A percentile compares a stretch with the other conserved stretches of the same genome.
phyloP scores from a whole-genome alignment of 192 early-diverging fungal genomes.

The Rhizophagus prolifer region DNA sequence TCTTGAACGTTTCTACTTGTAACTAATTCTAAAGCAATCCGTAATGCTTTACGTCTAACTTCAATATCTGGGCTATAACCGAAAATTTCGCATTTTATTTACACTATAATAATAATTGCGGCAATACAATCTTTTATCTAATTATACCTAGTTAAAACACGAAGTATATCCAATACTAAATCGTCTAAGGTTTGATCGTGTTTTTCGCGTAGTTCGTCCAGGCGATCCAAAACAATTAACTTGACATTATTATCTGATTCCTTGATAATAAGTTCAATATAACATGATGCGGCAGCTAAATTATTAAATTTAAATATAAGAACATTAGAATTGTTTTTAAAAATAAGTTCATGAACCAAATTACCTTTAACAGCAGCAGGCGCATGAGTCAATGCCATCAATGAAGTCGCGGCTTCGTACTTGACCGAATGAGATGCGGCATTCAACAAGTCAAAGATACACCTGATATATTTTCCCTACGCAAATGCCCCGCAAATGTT shows the following conservation, averaged over 20 bases:
- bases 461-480: slow-evolving; percentile 88
- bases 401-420: slow-evolving; percentile 94
- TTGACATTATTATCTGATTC: slow-evolving; percentile 99
- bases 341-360: neutral
- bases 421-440: slow-evolving; percentile 86
- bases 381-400: slow-evolving; percentile 85
- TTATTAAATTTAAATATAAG: neutral
- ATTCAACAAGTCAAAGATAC: slow-evolving; percentile 82
- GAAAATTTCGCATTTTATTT: slow-evolving; percentile 11
- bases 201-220: slow-evolving; percentile 86
- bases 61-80: slow-evolving; percentile 83
- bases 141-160: slow-evolving; percentile 72
- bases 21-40: slow-evolving; percentile 89
- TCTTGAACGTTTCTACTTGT: slow-evolving; percentile 90
- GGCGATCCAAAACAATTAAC: slow-evolving; percentile 89
- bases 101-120: neutral
- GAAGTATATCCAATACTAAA: slow-evolving; percentile 94
- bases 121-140: neutral
- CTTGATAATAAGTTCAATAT: slow-evolving; percentile 87
- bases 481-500: neutral
- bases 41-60: slow-evolving; percentile 85
- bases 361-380: slow-evolving; percentile 86
- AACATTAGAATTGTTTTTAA: neutral
- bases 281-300: slow-evolving; percentile 83
- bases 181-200: slow-evolving; percentile 89